A percentile compares a stretch with the other conserved stretches of the same genome.
phyloP scores from a whole-genome alignment of 2,329 filamentous ascomycete species.

The Diaporthe ilicicola region DNA sequence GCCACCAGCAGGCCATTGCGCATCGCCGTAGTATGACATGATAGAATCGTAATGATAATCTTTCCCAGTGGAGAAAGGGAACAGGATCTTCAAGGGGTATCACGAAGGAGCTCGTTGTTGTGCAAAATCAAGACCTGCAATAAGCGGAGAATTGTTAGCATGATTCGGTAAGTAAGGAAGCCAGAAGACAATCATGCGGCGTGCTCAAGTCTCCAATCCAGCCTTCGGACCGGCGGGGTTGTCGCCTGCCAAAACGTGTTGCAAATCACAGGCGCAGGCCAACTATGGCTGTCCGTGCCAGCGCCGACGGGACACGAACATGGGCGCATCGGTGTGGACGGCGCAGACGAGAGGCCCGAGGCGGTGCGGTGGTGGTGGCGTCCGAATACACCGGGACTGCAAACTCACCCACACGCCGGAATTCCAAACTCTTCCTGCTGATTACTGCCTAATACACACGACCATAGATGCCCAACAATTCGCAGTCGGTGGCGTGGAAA shows the following conservation, averaged over 20 bases:
- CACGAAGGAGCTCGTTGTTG: conserved; percentile 15
- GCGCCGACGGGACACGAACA: neutral
- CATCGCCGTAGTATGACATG: conserved; percentile 43
- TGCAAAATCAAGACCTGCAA: conserved; percentile 26
- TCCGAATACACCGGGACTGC: neutral
- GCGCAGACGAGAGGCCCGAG: conserved; percentile 4
- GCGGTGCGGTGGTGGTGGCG: neutral
- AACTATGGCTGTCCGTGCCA: neutral
- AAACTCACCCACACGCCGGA: conserved; percentile 10
- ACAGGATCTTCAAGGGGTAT: conserved; percentile 14
- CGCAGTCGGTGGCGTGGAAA: neutral
- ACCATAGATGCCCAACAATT: neutral
- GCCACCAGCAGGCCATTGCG: conserved; percentile 40
- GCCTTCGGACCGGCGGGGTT: neutral
- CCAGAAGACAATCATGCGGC: neutral
- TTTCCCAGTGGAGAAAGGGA: neutral
- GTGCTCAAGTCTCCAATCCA: neutral
- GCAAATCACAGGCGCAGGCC: neutral
- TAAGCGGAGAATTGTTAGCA: conserved; percentile 28
- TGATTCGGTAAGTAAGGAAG: neutral
- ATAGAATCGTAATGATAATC: neutral
- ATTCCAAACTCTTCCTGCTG: neutral
- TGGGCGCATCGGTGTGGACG: neutral
- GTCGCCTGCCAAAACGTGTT: neutral
- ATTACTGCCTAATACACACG: conserved; percentile 16